Conservation (phyloP, 2,329 filamentous ascomycete genomes). For the Ophiostoma australiae region DNA sequence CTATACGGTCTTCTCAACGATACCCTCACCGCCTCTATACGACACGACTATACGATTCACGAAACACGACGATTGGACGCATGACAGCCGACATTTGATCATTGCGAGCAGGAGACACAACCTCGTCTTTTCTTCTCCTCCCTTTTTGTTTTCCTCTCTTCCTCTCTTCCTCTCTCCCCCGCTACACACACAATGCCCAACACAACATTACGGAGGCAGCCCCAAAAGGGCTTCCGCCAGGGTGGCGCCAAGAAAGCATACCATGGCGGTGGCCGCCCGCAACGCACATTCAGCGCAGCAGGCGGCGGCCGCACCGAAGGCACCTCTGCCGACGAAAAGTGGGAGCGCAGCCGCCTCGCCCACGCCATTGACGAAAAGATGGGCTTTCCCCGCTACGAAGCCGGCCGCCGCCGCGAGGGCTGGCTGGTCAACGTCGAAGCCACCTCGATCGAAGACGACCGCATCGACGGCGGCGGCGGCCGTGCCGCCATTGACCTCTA, state of each 20-base stretch:
- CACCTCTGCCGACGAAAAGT: constrained; percentile 87
- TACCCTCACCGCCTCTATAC: background rate
- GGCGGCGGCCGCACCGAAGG: constrained; percentile 70
- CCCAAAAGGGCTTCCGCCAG: constrained; percentile 59
- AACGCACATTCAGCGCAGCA: constrained; percentile 75
- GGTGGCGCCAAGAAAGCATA: constrained; percentile 65
- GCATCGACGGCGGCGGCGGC: constrained; percentile 77
- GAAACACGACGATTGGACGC: background rate
- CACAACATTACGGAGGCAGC: constrained; percentile 51
- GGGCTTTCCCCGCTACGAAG: constrained; percentile 89
- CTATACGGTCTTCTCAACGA: constrained; percentile 17
- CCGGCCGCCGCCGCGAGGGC: constrained; percentile 71
- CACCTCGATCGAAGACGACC: constrained; percentile 80
- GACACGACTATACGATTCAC: constrained; percentile 19
- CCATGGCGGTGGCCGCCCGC: constrained; percentile 57
- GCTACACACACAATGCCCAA: constrained; percentile 48
- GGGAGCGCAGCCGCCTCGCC: constrained; percentile 76
- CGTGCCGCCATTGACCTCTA: constrained; percentile 92
- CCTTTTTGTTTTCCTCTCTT: background rate
- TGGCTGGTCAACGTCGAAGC: constrained; percentile 96
- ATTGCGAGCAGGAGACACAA: background rate
- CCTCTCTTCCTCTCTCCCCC: background rate
- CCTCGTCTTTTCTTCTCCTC: background rate
- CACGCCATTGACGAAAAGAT: constrained; percentile 90
- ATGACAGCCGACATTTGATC: background rate